phyloP scores from a whole-genome alignment of 306 rosid genomes.

The Vigna trinervia region DNA sequence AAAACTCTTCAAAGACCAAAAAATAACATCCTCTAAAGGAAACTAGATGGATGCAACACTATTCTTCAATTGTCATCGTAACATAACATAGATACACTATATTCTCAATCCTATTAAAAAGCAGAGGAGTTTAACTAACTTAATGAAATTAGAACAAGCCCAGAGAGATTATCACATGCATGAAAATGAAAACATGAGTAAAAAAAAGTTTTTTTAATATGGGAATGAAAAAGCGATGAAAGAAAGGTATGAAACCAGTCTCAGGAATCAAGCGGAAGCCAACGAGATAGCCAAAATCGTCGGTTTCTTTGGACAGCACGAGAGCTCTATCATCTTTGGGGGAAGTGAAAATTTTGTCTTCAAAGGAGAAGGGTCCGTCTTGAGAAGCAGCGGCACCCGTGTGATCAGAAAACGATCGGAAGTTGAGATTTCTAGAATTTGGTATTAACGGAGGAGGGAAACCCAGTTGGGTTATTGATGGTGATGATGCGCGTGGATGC shows the following conservation, averaged over 20 bases:
- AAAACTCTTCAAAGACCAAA: not conserved
- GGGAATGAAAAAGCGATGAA: not conserved
- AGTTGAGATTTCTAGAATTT: conserved; percentile 30
- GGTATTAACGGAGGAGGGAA: conserved; percentile 40
- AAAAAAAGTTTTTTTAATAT: not conserved
- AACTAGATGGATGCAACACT: conserved; percentile 26
- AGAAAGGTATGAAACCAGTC: conserved; percentile 40
- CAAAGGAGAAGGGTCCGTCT: conserved; percentile 42
- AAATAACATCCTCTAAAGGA: conserved; percentile 6
- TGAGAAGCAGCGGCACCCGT: conserved; percentile 31
- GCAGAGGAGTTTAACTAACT: not conserved
- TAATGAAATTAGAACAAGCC: not conserved
- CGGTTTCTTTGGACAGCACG: conserved; percentile 51
- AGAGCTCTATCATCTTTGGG: conserved; percentile 40
- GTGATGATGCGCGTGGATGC: not conserved
- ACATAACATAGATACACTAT: not conserved
- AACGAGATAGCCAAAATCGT: conserved; percentile 56
- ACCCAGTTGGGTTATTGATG: conserved; percentile 32
- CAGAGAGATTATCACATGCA: not conserved
- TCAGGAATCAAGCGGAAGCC: conserved; percentile 59
- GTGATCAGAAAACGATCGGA: conserved; percentile 47
- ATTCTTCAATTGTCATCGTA: not conserved
- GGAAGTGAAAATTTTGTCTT: conserved; percentile 18
- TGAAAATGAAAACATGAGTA: not conserved
- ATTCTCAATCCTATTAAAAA: not conserved